Evolutionary conservation across 371 early-diverging fungal genomes (phyloP), one percentile per base, ranked within the genome.

Genomic region (Mortierella polycephala): DNA sequence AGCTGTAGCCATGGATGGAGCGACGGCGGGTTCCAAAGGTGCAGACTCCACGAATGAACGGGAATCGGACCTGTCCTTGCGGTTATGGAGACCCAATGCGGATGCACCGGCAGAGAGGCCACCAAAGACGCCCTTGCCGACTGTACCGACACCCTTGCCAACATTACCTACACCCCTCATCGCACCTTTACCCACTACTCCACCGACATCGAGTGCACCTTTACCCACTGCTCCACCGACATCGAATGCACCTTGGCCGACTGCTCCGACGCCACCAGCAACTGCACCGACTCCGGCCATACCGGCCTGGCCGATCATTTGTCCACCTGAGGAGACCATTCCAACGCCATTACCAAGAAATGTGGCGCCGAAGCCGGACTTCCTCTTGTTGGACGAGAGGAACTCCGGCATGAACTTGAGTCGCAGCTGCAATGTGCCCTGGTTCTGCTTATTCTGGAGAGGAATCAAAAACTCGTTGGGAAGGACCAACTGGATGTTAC

Each of bases 121-220:
- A 59, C 83, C 87, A 84, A 51, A 82, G 83, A 85, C 74, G 13
- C 87, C 85, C 65, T 77, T 77, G 40, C 80, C 80, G 50, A 72
- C 80, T 7, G 69, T 42, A 16, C 73, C 79, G 8, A 79, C 80
- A 7, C 87, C 81, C 64, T 83, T 87, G 18, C 85, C 84, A n/a
- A 85, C 87, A 46, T 83, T 77, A 60, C 81, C 84, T 60, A 87
- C 85, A 30, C 87, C 86, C 44, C 83, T 88, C 23, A 87, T 69
- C 0, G 86, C 87, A 0, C 83, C 84, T 61, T 83, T 81, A 50
- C 84, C 85, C 40, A 85, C 85, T 0, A 73, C 82, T 6, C 83
- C 83, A 12, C 83, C 85, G 5, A 83, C 85, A 46, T 81, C 77
- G 44, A 87, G 54, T 20, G 83, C 76, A 7, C 71, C 68, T 0